Base-by-base conservation (phyloP, 1,139 yeast species). In the Pichia sp. region DNA sequence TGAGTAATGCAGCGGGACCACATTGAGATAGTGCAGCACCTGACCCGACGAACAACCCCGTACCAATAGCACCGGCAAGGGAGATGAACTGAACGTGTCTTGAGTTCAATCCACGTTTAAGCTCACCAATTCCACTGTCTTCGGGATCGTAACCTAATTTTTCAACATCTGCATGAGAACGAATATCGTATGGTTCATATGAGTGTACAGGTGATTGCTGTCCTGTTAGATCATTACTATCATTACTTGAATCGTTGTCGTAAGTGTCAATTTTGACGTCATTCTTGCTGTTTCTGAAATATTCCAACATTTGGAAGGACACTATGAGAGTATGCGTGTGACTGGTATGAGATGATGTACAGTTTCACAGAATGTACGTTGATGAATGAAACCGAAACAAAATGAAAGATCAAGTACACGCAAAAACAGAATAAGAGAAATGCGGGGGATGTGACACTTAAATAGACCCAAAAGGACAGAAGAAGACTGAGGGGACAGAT, bases 61-160 rank as follows among this genome's bases (percentile, higher is more conserved):
- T 77, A 61, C 95, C 95, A 39, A 85, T 80, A 46, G 88, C 81
- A 16, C 93, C 84, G 15, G 93, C 94, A 34, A 85, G 67, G 27
- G 94, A 84, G 45, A 86, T 82, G 71, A 77, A 67, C 52, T 74
- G 80, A 33, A 77, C 59, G 47, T 77, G 84, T 51, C 35, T 30
- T 20, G 44, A 40, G 27, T 18, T 69, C 17, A 40, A 27, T 14
- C 44, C 44, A 34, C 44, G 38, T 31, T 38, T 38, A 21, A 40
- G 25, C 26, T 40, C 41, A 7, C 40, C 40, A 6, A 34, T 11
- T n/a, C 42, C 40, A 27, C 27, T 27, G 29, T 35, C 39, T 18
- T 29, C 37, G 1, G 39, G 34, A 12, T 40, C 44, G 25, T 29
- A 35, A 11, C 27, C 37, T 5, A 32, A 5, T n/a, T 32, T 28